Evolutionary conservation across 768 basidiomycete species (phyloP).

Genomic region (Tricholoma hemisulphureum): DNA sequence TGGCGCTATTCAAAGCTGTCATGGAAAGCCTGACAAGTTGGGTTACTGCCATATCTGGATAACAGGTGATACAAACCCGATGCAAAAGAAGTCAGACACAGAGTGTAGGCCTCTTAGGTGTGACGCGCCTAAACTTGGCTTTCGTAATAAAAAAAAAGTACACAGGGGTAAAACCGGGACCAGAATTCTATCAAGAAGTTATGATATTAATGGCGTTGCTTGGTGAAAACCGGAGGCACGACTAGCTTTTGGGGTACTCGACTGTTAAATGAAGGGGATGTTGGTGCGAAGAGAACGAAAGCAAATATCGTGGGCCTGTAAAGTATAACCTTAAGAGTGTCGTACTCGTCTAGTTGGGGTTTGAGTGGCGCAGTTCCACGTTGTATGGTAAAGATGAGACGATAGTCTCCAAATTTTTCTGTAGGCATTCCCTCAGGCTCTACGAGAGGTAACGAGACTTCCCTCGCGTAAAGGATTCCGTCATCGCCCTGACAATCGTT

Average conservation of each 20-base stretch:
- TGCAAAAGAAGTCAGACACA: not conserved
- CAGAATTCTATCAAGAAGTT: not conserved
- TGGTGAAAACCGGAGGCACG: not conserved
- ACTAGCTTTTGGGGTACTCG: not conserved
- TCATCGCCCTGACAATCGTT: no score
- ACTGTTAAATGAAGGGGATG: not conserved
- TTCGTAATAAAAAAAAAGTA: not conserved
- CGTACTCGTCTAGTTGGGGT: no score
- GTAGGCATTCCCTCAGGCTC: no score
- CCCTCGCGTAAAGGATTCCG: no score
- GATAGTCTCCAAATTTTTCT: no score
- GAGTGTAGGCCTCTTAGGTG: not conserved
- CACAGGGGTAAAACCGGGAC: not conserved
- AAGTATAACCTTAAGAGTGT: not conserved
- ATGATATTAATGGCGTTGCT: not conserved
- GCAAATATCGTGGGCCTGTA: no score
- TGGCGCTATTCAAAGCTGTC: not conserved
- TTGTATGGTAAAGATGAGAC: no score
- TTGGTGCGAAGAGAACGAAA: not conserved
- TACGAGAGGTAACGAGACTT: no score
- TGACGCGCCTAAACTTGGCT: not conserved
- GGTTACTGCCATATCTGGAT: not conserved
- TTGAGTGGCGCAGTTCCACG: no score
- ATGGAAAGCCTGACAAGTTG: not conserved
- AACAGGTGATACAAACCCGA: not conserved